phyloP scores from a whole-genome alignment of 495 filamentous ascomycete genomes.

The Penicillium paxilli region DNA sequence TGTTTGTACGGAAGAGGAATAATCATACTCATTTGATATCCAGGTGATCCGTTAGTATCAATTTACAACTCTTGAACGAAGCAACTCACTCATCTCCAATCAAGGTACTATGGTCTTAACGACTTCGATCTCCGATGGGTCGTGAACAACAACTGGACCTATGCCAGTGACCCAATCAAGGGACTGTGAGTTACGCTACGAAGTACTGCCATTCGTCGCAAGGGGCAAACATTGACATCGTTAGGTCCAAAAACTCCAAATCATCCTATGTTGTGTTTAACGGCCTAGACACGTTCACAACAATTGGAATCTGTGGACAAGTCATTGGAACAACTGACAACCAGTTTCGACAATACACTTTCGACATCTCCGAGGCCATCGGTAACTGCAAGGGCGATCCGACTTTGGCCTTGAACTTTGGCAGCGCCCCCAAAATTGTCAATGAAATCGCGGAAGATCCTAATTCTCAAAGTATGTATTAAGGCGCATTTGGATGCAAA shows the following conservation, averaged over 20 bases:
- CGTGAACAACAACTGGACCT: conserved; percentile 61
- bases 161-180: conserved; percentile 51
- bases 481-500: too few relatives aligned
- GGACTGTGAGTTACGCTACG: conserved; percentile 43
- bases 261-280: conserved; percentile 61
- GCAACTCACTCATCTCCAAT: conserved; percentile 3
- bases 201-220: background rate
- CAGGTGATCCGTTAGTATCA: conserved; percentile 51
- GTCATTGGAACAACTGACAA: conserved; percentile 66
- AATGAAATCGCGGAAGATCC: conserved; percentile 55
- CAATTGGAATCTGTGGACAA: conserved; percentile 59
- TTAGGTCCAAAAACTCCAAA: conserved; percentile 22
- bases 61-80: background rate
- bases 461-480: conserved; percentile 45
- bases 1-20: background rate
- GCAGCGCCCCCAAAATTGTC: conserved; percentile 54
- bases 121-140: conserved; percentile 66
- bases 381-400: conserved; percentile 42
- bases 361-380: conserved; percentile 58
- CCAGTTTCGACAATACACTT: conserved; percentile 72
- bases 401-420: conserved; percentile 53
- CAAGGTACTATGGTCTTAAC: conserved; percentile 55
- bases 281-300: conserved; percentile 66
- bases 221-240: conserved; percentile 4
- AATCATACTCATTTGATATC: background rate